A percentile compares a stretch with the other conserved stretches of the same genome.
Evolutionary conservation across 1,284 basidiomycete species (phyloP).

Genomic region (Melampsora americana): DNA sequence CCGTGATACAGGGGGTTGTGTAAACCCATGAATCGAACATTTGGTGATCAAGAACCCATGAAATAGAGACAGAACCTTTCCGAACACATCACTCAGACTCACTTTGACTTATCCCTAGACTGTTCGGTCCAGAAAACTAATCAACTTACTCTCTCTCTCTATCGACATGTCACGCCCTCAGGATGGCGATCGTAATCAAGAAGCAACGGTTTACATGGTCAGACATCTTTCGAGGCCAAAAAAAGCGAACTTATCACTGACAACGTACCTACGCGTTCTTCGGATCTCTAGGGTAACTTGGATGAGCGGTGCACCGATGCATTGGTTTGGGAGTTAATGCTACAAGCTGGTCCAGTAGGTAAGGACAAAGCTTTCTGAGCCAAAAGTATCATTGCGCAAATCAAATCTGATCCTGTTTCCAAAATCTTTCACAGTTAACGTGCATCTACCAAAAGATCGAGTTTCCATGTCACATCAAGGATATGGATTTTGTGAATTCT

Average conservation of each 20-base stretch:
- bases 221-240: conserved; percentile 50
- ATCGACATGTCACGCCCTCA: conserved; percentile 40
- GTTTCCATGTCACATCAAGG: conserved; percentile 97
- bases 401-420: conserved; percentile 12
- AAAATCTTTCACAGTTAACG: conserved; percentile 68
- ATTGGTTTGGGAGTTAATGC: conserved; percentile 95
- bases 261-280: not conserved
- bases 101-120: no score
- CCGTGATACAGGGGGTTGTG: no score
- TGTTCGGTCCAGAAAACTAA: no score
- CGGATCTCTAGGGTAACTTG: conserved; percentile 74
- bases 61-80: no score
- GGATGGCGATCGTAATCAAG: conserved; percentile 64
- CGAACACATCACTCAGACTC: no score
- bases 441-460: conserved; percentile 98
- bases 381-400: conserved; percentile 15
- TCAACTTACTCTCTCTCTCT: no score
- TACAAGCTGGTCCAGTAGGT: conserved; percentile 96
- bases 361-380: conserved; percentile 54
- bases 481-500: conserved; percentile 98
- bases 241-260: conserved; percentile 10
- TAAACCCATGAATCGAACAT: no score
- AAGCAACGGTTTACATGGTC: conserved; percentile 89
- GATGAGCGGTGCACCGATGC: conserved; percentile 93
- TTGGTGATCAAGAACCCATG: no score